phyloP scores from a whole-genome alignment of 2,329 filamentous ascomycete species.

The Ascochyta lentis region DNA sequence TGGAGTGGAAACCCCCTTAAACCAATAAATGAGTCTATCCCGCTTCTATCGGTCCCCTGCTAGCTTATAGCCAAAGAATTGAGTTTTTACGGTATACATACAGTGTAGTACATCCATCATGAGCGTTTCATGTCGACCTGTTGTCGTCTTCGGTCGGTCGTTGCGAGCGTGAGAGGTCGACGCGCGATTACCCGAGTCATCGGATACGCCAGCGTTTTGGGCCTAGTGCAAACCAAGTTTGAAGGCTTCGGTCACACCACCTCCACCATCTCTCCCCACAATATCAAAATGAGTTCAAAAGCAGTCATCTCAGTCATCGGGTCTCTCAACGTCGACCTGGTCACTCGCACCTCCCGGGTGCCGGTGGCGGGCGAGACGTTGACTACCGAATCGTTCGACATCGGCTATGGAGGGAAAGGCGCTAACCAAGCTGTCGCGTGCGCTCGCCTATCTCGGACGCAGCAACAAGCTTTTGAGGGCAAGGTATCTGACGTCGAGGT shows the following conservation, averaged over 20 bases:
- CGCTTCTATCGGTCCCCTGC: no score
- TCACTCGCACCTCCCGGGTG: slow-evolving; percentile 84
- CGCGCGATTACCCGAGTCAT: no score
- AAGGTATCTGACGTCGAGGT: slow-evolving; percentile 50
- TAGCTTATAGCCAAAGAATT: no score
- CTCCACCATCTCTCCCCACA: neutral
- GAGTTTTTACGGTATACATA: no score
- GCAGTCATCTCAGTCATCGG: slow-evolving; percentile 80
- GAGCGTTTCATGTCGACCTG: no score
- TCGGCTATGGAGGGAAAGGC: slow-evolving; percentile 89
- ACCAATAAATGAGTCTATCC: no score
- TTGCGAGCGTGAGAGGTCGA: no score
- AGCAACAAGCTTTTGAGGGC: slow-evolving; percentile 32
- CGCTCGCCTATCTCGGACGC: slow-evolving; percentile 74
- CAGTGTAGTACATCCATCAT: no score
- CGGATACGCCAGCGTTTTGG: no score
- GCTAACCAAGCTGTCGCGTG: slow-evolving; percentile 94
- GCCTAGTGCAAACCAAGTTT: no score
- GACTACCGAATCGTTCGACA: slow-evolving; percentile 77
- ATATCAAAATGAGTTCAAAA: slow-evolving; percentile 33
- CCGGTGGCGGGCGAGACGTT: slow-evolving; percentile 87
- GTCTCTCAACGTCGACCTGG: slow-evolving; percentile 93
- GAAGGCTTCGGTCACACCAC: neutral
- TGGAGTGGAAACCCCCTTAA: no score
- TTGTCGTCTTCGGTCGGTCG: no score